Percentiles rank a stretch among this genome's conserved stretches.
Evolutionary conservation across 805 yeast genomes (phyloP).

Genomic region (Saccharomycopsis sp.): DNA sequence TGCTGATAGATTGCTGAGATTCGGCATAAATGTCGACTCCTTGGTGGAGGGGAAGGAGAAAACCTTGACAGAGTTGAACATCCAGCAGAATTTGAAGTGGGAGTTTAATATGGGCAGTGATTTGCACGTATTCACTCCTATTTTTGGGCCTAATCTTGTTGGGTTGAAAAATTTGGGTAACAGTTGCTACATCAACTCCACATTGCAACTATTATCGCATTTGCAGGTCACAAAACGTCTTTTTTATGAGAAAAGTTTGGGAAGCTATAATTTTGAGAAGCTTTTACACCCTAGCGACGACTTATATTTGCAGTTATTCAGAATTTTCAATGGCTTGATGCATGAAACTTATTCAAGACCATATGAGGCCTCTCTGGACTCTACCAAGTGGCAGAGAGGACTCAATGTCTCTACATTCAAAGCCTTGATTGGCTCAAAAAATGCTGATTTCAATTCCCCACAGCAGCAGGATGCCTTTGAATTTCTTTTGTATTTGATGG

Average conservation of each 20-base stretch:
- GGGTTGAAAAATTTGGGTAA: constrained; percentile 91
- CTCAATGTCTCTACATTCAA: constrained; percentile 74
- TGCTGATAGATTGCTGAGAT: constrained; percentile 41
- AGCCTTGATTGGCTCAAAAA: constrained; percentile 65
- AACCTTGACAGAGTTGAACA: constrained; percentile 77
- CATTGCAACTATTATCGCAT: constrained; percentile 62
- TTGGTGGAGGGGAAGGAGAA: constrained; percentile 68
- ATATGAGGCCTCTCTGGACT: constrained; percentile 32
- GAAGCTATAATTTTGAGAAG: constrained; percentile 21
- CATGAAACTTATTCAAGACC: constrained; percentile 71
- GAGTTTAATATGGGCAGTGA: constrained; percentile 74
- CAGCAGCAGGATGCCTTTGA: constrained; percentile 96
- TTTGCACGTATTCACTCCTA: constrained; percentile 57
- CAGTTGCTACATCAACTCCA: constrained; percentile 84
- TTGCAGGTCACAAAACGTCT: constrained; percentile 36
- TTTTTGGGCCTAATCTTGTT: constrained; percentile 71
- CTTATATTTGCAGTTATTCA: constrained; percentile 67
- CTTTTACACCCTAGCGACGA: constrained; percentile 52
- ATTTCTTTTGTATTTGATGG: constrained; percentile 63
- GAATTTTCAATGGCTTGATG: constrained; percentile 69
- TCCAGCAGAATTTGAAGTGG: constrained; percentile 92
- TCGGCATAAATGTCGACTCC: constrained; percentile 56
- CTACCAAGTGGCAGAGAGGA: constrained; percentile 60
- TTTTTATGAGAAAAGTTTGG: constrained; percentile 27
- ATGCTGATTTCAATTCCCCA: constrained; percentile 77